Conservation (phyloP, 1,284 basidiomycete species). For the Tilletia indica region DNA sequence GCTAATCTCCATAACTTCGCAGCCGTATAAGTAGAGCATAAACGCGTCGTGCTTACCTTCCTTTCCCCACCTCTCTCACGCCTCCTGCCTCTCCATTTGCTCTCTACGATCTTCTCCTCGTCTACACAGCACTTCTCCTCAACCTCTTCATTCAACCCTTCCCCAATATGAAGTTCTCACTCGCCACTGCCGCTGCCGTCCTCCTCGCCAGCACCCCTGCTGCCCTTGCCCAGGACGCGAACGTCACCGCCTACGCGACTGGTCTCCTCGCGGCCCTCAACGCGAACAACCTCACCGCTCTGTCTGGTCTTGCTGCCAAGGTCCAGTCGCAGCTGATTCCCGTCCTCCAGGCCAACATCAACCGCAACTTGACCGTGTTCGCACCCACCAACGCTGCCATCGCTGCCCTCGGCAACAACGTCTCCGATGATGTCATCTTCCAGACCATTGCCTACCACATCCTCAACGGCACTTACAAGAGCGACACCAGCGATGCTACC, state of each 20-base stretch:
- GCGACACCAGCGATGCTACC: conserved; percentile 33
- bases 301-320: conserved; percentile 25
- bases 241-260: conserved; percentile 35
- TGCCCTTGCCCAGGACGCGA: conserved; percentile 29
- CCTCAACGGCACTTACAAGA: conserved; percentile 62
- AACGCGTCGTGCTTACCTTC: too few species aligned
- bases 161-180: conserved; percentile 38
- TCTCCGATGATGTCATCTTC: conserved; percentile 59
- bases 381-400: conserved; percentile 58
- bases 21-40: too few species aligned
- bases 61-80: too few species aligned
- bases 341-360: conserved; percentile 16
- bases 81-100: too few species aligned
- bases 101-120: too few species aligned
- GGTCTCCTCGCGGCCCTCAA: conserved; percentile 35
- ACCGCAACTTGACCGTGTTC: conserved; percentile 54
- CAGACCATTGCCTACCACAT: conserved; percentile 67
- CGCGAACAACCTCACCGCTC: conserved; percentile 33
- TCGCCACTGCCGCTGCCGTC: conserved; percentile 26
- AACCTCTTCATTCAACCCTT: background rate
- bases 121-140: background rate
- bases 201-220: conserved; percentile 32
- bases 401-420: conserved; percentile 49
- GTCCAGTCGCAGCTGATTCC: background rate
- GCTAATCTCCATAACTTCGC: too few species aligned